phyloP scores from a whole-genome alignment of 2,329 filamentous ascomycete genomes.

The Clarireedia monteithiana region DNA sequence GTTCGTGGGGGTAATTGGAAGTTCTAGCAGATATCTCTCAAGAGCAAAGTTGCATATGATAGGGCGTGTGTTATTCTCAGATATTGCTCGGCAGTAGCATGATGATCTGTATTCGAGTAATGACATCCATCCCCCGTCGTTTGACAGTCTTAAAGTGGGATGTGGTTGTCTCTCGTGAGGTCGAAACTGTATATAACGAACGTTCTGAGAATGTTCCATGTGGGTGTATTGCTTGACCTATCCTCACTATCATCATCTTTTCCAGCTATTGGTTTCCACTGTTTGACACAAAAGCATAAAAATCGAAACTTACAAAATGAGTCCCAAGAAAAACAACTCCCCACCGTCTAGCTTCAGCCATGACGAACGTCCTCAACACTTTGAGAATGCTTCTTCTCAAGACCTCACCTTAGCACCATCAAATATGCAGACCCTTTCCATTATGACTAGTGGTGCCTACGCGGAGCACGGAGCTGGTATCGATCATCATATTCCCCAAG shows the following conservation, averaged over 20 bases:
- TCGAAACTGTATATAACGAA: neutral
- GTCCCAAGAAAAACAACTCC: neutral
- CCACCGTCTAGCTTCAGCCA: neutral
- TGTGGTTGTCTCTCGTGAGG: too few species aligned
- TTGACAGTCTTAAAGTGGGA: too few species aligned
- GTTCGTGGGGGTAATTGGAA: too few species aligned
- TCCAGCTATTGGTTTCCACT: neutral
- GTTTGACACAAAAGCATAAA: neutral
- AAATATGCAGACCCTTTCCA: neutral
- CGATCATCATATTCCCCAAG: slow-evolving; percentile 29
- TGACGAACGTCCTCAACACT: neutral
- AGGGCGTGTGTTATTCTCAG: too few species aligned
- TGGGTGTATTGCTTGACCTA: too few species aligned
- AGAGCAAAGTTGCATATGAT: too few species aligned
- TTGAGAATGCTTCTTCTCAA: neutral
- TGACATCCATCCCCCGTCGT: too few species aligned
- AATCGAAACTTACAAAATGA: neutral
- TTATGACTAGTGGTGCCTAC: slow-evolving; percentile 8
- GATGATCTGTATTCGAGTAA: too few species aligned
- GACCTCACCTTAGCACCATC: neutral
- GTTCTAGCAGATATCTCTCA: too few species aligned
- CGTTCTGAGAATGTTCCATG: too few species aligned
- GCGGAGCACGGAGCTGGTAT: slow-evolving; percentile 29
- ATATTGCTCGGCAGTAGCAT: too few species aligned
- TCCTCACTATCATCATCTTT: neutral